phyloP scores from a whole-genome alignment of 179 eudicot species.

The Patellifolia procumbens region DNA sequence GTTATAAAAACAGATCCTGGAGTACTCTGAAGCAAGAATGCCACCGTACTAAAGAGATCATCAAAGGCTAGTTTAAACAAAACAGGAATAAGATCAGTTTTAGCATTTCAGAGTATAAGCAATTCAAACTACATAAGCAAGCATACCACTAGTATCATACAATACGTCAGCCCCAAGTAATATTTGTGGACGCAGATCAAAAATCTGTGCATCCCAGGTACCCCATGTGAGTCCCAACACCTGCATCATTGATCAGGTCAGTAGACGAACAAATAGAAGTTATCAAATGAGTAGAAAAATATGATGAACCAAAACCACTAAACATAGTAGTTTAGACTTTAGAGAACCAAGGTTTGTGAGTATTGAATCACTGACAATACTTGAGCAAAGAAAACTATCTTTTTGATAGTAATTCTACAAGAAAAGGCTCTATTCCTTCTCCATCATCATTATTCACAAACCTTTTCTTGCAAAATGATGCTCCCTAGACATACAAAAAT shows the following conservation, averaged over 20 bases:
- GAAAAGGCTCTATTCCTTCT: neutral
- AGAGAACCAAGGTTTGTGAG: neutral
- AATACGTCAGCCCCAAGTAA: conserved; percentile 94
- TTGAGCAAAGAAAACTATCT: neutral
- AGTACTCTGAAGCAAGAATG: conserved; percentile 72
- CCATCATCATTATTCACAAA: too few relatives aligned
- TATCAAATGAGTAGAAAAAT: too few relatives aligned
- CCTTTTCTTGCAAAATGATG: neutral
- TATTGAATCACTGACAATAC: neutral
- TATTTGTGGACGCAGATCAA: conserved; percentile 59
- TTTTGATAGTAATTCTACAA: neutral
- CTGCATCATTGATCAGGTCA: conserved; percentile 39
- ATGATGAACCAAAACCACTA: neutral
- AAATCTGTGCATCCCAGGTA: conserved; percentile 67
- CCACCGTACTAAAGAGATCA: conserved; percentile 85
- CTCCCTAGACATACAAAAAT: neutral
- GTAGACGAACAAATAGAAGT: neutral
- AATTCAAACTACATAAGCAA: neutral
- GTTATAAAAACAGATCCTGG: conserved; percentile 81
- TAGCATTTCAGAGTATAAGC: neutral
- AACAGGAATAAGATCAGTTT: conserved; percentile 18
- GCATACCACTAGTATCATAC: conserved; percentile 70
- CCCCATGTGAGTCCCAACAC: conserved; percentile 90
- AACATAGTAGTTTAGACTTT: neutral
- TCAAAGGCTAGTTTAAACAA: conserved; percentile 59